A percentile compares a stretch with the other conserved stretches of the same genome.
Evolutionary conservation across 768 basidiomycete species (phyloP).

Genomic region (Suillus plorans): DNA sequence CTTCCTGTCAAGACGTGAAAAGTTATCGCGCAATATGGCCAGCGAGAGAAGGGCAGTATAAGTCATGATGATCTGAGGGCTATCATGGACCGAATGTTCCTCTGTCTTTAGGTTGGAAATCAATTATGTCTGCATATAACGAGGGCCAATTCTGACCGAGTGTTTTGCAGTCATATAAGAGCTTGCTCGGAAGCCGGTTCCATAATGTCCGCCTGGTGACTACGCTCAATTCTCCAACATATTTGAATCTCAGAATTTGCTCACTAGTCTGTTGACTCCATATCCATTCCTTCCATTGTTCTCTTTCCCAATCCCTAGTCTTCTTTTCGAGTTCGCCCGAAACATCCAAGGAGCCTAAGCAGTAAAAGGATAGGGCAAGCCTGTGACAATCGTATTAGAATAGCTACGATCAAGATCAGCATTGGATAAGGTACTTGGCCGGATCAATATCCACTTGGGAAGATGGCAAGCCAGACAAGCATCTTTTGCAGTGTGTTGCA

Average conservation of each 20-base stretch:
- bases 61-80: constrained; percentile 88
- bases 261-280: constrained; percentile 82
- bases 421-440: constrained; percentile 51
- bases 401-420: constrained; percentile 15
- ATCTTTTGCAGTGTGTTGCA: constrained; percentile 64
- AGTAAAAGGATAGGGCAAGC: constrained; percentile 86
- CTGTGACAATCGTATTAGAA: constrained; percentile 39
- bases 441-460: constrained; percentile 70
- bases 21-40: constrained; percentile 84
- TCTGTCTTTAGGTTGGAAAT: constrained; percentile 24
- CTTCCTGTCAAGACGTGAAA: constrained; percentile 62
- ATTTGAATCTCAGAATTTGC: constrained; percentile 7
- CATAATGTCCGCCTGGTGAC: constrained; percentile 51
- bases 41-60: constrained; percentile 88
- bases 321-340: constrained; percentile 49
- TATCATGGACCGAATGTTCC: constrained; percentile 52
- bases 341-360: constrained; percentile 80
- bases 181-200: constrained; percentile 74
- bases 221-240: constrained; percentile 8
- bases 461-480: constrained; percentile 67
- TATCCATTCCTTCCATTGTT: constrained; percentile 78
- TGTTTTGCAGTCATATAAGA: constrained; percentile 57
- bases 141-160: constrained; percentile 14
- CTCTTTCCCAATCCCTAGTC: constrained; percentile 50
- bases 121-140: constrained; percentile 6